These are phyloP conservation scores for Acaromyces ingoldii DNA, from an alignment of 1,284 basidiomycete species.

Conservation along the genomic window DNA sequence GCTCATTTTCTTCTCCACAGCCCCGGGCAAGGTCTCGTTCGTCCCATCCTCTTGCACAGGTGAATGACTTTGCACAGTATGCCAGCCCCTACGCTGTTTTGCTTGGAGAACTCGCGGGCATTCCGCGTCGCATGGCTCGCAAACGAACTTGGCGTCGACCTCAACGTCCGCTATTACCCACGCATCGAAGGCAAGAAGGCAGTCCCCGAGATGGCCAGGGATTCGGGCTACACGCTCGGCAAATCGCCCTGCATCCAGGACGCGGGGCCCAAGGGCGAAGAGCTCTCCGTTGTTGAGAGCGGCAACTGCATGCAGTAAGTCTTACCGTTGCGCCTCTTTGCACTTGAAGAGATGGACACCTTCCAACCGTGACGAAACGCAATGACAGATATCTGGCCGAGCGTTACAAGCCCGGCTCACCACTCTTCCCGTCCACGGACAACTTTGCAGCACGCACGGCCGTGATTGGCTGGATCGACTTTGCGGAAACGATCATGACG, in stretches of 20 bases:
- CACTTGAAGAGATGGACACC: no score
- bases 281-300: slow-evolving; percentile 8
- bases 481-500: slow-evolving; percentile 12
- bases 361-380: no score
- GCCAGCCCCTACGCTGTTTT: no score
- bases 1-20: no score
- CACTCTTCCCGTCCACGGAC: slow-evolving; percentile 2
- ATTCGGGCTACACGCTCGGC: slow-evolving; percentile 12
- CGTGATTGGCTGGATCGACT: slow-evolving; percentile 8
- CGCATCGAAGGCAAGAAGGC: slow-evolving; percentile 15
- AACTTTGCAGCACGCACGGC: background rate
- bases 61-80: no score
- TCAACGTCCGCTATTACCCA: slow-evolving; percentile 8
- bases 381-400: slow-evolving; percentile 5
- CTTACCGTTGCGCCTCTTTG: no score
- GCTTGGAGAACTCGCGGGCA: slow-evolving; percentile 12
- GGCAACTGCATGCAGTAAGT: slow-evolving; percentile 12
- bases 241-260: slow-evolving; percentile 12
- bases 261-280: slow-evolving; percentile 1
- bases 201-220: slow-evolving; percentile 7
- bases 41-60: no score
- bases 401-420: slow-evolving; percentile 1
- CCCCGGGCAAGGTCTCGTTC: no score
- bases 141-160: slow-evolving; percentile 7
- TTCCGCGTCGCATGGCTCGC: slow-evolving; percentile 12